Base-by-base conservation (phyloP, 805 yeast species). In the Saccharomycopsis microspora region DNA sequence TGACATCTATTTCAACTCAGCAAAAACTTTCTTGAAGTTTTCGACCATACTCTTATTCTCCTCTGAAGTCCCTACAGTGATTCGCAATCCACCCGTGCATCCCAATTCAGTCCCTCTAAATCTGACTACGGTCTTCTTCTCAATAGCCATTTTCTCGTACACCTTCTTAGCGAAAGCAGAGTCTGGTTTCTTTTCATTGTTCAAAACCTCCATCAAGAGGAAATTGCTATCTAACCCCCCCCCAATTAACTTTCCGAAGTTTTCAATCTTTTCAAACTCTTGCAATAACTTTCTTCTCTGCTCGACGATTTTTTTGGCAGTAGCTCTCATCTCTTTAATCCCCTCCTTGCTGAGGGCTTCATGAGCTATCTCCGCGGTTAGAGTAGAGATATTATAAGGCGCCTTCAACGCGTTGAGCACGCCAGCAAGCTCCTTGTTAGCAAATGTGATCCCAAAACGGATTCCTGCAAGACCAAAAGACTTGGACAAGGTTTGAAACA, bases 401-500 rank as follows among this genome's bases (percentile, higher is more conserved):
- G 95, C 96, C 62, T 93, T 93, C 83, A 90, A 82, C 29, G 94
- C 77, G 62, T 93, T 93, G 57, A 93, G 66, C 43, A 85, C 74
- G 4, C 63, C 57, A 0, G 96, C 75, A 42, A 93, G 67, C 52
- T 74, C 75, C 9, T 69, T 66, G 11, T 74, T 67, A 3, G 89
- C 72, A 58, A 62, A 90, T 1, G 96, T 80, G 51, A 88, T 69
- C 30, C 98, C 98, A 40, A 90, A 64, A 57, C 98, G 75, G 44
- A 89, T 82, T 41, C 97, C 97, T 3, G 98, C 98, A 46, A 93
- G 74, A 19, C 98, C 98, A 66, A 93, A 93, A 0, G 97, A 82
- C 61, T 93, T 93, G 19, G 97, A 88, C 38, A 93, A 65, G 0
- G 98, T 93, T 64, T 93, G 98, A 62, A 89, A 68, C 8, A 86